Conservation (phyloP, 2,329 filamentous ascomycete species). For the Phoma sp. region DNA sequence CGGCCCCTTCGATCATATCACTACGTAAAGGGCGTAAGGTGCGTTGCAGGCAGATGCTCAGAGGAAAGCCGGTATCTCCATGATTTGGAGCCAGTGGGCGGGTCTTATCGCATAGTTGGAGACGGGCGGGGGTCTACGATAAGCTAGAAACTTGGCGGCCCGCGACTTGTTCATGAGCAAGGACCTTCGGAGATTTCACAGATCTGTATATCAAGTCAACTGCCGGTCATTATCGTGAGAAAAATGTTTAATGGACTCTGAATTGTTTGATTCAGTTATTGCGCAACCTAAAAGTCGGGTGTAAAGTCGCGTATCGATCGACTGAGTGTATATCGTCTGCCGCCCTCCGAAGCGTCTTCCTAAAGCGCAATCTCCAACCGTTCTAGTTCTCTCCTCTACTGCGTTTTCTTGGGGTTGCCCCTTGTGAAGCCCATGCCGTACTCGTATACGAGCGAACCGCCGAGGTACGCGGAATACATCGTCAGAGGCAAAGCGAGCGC, state of each 20-base stretch:
- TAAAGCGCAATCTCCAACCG: neutral
- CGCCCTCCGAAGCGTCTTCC: neutral
- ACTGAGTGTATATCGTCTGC: neutral
- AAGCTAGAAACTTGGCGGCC: conserved; percentile 9
- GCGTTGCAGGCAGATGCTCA: conserved; percentile 2
- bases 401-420: conserved; percentile 24
- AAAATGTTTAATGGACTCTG: neutral
- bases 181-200: neutral
- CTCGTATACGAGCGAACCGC: conserved; percentile 53
- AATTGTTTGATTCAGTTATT: neutral
- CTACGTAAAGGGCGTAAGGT: conserved; percentile 17
- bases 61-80: conserved; percentile 6
- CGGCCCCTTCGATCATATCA: conserved; percentile 7
- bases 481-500: conserved; percentile 44
- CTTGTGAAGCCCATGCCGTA: conserved; percentile 54
- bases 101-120: conserved; percentile 15
- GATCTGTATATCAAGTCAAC: neutral
- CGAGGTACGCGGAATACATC: conserved; percentile 52
- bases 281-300: neutral
- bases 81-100: neutral
- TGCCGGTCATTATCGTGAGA: neutral
- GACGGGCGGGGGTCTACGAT: conserved; percentile 3
- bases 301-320: neutral
- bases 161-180: neutral
- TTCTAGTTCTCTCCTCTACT: neutral